phyloP scores from a whole-genome alignment of 441 rosid species.

The Rhodomyrtus psidioides region DNA sequence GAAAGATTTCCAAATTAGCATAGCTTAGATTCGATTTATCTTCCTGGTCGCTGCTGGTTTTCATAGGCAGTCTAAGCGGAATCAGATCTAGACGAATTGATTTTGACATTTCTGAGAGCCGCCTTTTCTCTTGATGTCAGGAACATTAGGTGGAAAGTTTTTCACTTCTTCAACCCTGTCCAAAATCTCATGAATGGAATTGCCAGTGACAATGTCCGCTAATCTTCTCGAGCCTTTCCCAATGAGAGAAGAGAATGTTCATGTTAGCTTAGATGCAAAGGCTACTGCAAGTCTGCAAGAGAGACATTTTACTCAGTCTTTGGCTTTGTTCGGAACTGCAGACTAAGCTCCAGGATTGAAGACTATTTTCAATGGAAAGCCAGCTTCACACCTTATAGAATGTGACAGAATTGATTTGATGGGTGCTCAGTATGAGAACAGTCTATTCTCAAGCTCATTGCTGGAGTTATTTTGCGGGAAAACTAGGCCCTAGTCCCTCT shows the following conservation, averaged over 20 bases:
- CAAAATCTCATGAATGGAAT: slow-evolving; percentile 18
- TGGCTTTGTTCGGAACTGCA: slow-evolving; percentile 14
- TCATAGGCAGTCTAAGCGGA: background rate
- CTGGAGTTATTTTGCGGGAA: too few relatives aligned
- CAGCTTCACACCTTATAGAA: too few relatives aligned
- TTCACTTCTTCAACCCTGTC: slow-evolving; percentile 16
- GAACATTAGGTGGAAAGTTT: slow-evolving; percentile 26
- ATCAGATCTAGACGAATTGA: background rate
- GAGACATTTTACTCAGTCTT: slow-evolving; percentile 21
- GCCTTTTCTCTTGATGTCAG: slow-evolving; percentile 7
- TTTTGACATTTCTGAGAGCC: background rate
- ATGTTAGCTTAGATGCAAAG: slow-evolving; percentile 20
- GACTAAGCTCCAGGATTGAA: slow-evolving; percentile 19
- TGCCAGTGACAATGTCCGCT: slow-evolving; percentile 14
- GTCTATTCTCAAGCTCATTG: too few relatives aligned
- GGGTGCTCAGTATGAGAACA: too few relatives aligned
- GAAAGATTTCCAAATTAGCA: background rate
- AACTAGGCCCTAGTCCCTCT: too few relatives aligned
- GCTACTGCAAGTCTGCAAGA: slow-evolving; percentile 32
- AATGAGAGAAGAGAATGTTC: slow-evolving; percentile 19
- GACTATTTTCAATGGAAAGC: too few relatives aligned
- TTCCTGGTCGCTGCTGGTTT: background rate
- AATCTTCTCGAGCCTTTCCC: slow-evolving; percentile 18
- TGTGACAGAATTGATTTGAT: too few relatives aligned
- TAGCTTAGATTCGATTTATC: background rate